These are phyloP conservation scores for Diutina scorzettiae DNA, from an alignment of 1,139 yeast genomes.

Conservation along the genomic window DNA sequence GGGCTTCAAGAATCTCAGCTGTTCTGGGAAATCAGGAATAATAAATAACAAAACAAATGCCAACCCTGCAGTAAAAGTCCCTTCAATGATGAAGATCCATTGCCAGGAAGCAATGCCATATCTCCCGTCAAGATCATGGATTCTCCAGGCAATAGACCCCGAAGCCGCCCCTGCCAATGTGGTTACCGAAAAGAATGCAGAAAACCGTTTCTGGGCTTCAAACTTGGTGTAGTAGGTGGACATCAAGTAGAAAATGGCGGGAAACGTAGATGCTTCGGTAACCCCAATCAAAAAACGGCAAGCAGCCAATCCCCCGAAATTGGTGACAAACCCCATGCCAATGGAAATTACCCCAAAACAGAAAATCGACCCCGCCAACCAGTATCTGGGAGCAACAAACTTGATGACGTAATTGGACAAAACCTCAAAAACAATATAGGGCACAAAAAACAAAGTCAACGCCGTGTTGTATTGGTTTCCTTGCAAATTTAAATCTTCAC, in stretches of 20 bases:
- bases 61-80: conserved; percentile 3
- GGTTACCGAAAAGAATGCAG: conserved; percentile 1
- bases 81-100: conserved; percentile 6
- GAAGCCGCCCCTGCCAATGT: conserved; percentile 3
- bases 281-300: conserved; percentile 3
- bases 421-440: conserved; percentile 56
- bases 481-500: conserved; percentile 34
- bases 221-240: conserved; percentile 4
- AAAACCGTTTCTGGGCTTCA: conserved; percentile 5
- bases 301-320: conserved; percentile 3
- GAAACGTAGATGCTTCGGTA: conserved; percentile 1
- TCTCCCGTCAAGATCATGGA: conserved; percentile 2
- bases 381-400: conserved; percentile 16
- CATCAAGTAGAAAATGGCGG: conserved; percentile 4
- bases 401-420: conserved; percentile 55
- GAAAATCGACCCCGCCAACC: conserved; percentile 4
- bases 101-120: conserved; percentile 6
- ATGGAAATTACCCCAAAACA: conserved; percentile 4
- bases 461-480: conserved; percentile 56
- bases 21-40: conserved; percentile 5
- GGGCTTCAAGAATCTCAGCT: background rate
- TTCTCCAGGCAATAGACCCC: conserved; percentile 1
- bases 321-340: conserved; percentile 4
- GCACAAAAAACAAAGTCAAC: conserved; percentile 59
- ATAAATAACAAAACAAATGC: conserved; percentile 1